Conservation (phyloP, 129 eudicot genomes). For the Centaurea solstitialis region DNA sequence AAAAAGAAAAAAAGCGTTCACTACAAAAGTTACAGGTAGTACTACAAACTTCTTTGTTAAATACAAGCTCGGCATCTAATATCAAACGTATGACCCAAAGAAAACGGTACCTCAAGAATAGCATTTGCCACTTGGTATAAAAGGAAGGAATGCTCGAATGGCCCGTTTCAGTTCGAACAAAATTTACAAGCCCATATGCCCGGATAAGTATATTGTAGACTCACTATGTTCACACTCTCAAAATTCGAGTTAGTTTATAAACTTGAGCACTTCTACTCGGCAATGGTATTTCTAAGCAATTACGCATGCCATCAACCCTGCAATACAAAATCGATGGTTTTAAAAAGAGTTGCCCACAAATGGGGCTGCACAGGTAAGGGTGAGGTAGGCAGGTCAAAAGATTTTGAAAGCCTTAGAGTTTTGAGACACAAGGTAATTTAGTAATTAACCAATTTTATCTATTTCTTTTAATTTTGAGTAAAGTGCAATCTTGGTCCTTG, state of each 20-base stretch:
- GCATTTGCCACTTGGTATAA: conserved; percentile 4
- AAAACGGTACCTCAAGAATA: conserved; percentile 5
- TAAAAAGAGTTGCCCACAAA: background rate
- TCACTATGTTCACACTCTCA: conserved; percentile 43
- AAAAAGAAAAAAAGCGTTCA: background rate
- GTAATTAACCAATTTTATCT: background rate
- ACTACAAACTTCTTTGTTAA: background rate
- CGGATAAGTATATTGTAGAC: background rate
- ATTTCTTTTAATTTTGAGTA: too few relatives aligned
- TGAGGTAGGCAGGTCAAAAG: background rate
- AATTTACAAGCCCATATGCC: conserved; percentile 1
- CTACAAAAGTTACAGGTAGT: background rate
- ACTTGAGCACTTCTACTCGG: conserved; percentile 92
- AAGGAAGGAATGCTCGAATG: conserved; percentile 1
- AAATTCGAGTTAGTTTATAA: conserved; percentile 59
- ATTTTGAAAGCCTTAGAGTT: background rate
- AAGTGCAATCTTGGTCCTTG: too few relatives aligned
- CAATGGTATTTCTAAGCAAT: conserved; percentile 74
- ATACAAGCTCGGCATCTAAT: conserved; percentile 20
- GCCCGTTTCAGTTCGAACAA: background rate
- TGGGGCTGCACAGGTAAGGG: background rate
- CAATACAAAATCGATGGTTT: conserved; percentile 1
- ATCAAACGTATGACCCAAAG: background rate
- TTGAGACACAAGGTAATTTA: background rate
- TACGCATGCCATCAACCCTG: conserved; percentile 79